Base-by-base conservation (phyloP, 208 protist genomes). In the Crithidia expoeki region DNA sequence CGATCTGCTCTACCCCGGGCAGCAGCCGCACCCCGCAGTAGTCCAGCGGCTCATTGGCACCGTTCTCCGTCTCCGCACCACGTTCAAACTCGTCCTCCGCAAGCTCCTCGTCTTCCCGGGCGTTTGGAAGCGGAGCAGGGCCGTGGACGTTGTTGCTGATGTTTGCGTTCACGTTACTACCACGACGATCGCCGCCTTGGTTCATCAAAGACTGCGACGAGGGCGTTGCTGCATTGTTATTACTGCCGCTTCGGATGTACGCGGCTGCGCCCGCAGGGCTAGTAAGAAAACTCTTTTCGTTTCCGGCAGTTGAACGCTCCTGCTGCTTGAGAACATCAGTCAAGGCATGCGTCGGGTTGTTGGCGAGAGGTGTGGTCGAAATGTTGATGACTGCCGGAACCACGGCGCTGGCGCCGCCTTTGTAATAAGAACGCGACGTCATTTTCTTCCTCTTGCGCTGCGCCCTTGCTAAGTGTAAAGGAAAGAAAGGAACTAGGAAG, bases 1-100 rank as follows among this genome's bases (percentile, higher is more conserved):
- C 65, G 25, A 95, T 84, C 53, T 85, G 79, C 30, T 80, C 79
- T 17, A 83, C 66, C 4, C 81, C 85, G 1, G 65, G 64, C 28
- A 73, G 68, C 7, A 88, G 83, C 21, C 27, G 55, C 53, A 89
- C 76, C 17, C 80, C 80, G 30, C 83, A 72, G 69, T 84, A 85
- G 34, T 74, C 72, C 11, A 77, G 32, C 28, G 62, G 33, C 30
- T 61, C 46, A 21, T 59, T 52, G 7, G 36, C 28, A 28, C 25
- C 56, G n/a, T 52, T 56, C n/a, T 38, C 30, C 52, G 38, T 33
- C 30, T 38, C 52, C 12, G 16, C n/a, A 25, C 12, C 52, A 4
- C 30, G 30, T 4, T 38, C 52, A 30, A 23, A 30, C 33, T 46
- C n/a, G 55, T 50, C 57, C 3, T 62, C 40, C n/a, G 34, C 25